Conservation (phyloP, 192 early-diverging fungal species). For the Coemansia guatemalensis region DNA sequence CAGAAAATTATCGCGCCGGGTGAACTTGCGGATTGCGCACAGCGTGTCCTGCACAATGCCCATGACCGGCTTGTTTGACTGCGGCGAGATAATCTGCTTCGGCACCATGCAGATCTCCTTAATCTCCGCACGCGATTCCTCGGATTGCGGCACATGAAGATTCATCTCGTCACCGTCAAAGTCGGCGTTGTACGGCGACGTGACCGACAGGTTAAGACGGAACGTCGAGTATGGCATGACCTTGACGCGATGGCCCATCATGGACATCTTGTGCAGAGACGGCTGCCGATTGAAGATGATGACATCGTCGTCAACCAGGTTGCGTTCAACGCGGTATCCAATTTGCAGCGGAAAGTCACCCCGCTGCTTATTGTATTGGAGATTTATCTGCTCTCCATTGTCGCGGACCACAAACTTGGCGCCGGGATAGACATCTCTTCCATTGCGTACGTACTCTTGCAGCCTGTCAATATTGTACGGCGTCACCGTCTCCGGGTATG, state of each 20-base stretch:
- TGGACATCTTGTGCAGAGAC: slow-evolving; percentile 98
- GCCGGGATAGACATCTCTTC: slow-evolving; percentile 90
- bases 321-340: slow-evolving; percentile 94
- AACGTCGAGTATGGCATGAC: slow-evolving; percentile 99
- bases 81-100: slow-evolving; percentile 93
- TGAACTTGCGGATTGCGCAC: slow-evolving; percentile 94
- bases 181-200: slow-evolving; percentile 98
- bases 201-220: slow-evolving; percentile 95
- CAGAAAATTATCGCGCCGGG: slow-evolving; percentile 89
- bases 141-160: slow-evolving; percentile 96
- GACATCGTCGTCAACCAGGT: slow-evolving; percentile 91
- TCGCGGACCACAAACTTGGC: slow-evolving; percentile 96
- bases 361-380: slow-evolving; percentile 81
- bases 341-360: slow-evolving; percentile 82
- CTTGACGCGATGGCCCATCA: slow-evolving; percentile 98
- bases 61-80: slow-evolving; percentile 98
- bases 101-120: slow-evolving; percentile 98
- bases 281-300: slow-evolving; percentile 99
- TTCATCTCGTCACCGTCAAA: slow-evolving; percentile 99
- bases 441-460: slow-evolving; percentile 85
- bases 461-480: slow-evolving; percentile 93
- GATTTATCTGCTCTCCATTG: slow-evolving; percentile 89
- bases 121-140: slow-evolving; percentile 94
- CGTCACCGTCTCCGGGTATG: slow-evolving; percentile 96
- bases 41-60: slow-evolving; percentile 99